Base-by-base conservation (phyloP, 345 rosid genomes). In the Eutrema yunnanense region DNA sequence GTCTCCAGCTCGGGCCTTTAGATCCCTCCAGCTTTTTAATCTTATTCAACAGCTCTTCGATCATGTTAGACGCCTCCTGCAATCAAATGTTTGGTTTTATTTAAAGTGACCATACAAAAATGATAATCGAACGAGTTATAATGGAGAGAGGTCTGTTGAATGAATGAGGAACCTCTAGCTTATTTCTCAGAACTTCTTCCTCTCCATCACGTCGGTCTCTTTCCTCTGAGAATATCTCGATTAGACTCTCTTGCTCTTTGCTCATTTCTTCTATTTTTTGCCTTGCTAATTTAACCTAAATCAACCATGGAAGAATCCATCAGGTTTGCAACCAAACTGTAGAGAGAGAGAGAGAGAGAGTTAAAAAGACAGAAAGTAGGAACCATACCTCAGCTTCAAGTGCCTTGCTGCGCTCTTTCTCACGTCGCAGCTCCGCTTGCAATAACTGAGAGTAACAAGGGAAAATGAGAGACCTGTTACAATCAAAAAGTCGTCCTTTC, bases 41-140 rank as follows among this genome's bases (percentile, higher is more conserved):
- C 85, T 84, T 91, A 67, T 89, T 83, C 13, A 85, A 55, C 81
- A 94, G 75, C 54, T 81, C 86, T 42, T 88, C 83, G 33, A 87
- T 91, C 0, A 92, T 85, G 61, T 70, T 81, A 0, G 96, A 86
- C 14, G 97, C 96, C 7, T 85, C 92, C 96, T 91, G 63, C 83
- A 77, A 53, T 11, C 42, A 50, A 50, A 48, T 32, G 33, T 58
- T 65, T 48, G 48, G 53, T 64, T 40, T 63, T 51, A 7, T 16
- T 14, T 22, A 30, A 29, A 30, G 58, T 44, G 22, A 54, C 43
- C 44, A 61, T 47, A 8, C 38, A 8, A 2, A 62, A 51, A 61
- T 56, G n/a, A 66, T 55, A 56, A 42, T 10, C 3, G 27, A 30
- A 37, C 16, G 26, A 54, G 65, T 46, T 4, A 16, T 11, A 5